Conservation (phyloP, 1,284 basidiomycete genomes). For the Tremellales sp. region DNA sequence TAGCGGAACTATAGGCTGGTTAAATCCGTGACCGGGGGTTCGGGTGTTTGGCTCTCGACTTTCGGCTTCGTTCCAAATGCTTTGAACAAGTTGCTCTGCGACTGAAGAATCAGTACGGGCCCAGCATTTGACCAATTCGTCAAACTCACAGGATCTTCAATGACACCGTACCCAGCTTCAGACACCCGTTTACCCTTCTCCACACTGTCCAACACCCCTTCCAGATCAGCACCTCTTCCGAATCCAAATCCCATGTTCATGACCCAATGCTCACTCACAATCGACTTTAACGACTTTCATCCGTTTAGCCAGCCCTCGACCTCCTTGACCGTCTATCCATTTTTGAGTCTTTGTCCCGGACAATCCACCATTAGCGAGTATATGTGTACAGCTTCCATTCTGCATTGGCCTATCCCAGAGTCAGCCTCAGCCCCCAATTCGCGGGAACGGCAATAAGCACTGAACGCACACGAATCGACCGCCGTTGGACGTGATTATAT, state of each 20-base stretch:
- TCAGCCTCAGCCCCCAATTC: not conserved
- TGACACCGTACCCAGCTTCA: constrained; percentile 43
- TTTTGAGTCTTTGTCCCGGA: constrained; percentile 46
- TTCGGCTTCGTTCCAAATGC: constrained; percentile 33
- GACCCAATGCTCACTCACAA: constrained; percentile 32
- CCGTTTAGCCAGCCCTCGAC: constrained; percentile 28
- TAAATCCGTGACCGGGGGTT: too few relatives aligned
- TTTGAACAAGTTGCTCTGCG: constrained; percentile 34
- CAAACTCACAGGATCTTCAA: constrained; percentile 42
- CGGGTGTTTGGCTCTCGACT: constrained; percentile 11
- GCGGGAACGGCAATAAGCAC: not conserved
- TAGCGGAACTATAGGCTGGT: too few relatives aligned
- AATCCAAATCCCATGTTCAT: not conserved
- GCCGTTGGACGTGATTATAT: constrained; percentile 45
- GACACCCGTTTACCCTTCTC: constrained; percentile 32
- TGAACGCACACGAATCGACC: constrained; percentile 36
- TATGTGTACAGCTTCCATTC: constrained; percentile 40
- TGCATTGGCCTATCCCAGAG: constrained; percentile 29
- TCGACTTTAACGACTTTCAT: constrained; percentile 42
- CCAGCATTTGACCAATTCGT: not conserved
- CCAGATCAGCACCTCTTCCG: not conserved
- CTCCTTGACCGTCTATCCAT: constrained; percentile 43
- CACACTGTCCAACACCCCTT: constrained; percentile 45
- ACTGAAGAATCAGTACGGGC: constrained; percentile 11
- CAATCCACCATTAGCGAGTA: constrained; percentile 41